Base-by-base conservation (phyloP, 768 basidiomycete genomes). In the Lactarius quietus region DNA sequence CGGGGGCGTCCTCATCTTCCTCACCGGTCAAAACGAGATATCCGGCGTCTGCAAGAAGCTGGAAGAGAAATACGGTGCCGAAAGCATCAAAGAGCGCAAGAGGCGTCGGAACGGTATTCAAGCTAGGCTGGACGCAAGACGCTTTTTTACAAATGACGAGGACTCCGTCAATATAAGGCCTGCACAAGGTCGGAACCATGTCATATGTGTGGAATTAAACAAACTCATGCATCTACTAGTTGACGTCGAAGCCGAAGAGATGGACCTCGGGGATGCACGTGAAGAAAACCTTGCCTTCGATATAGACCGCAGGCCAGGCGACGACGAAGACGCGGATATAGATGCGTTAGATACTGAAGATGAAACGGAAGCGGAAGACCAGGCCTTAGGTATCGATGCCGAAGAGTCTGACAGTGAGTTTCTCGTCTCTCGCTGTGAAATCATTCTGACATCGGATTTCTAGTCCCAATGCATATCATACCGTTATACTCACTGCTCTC, bases 21-120 rank as follows among this genome's bases (percentile, higher is more conserved):
- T 98, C 68, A 98, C 97, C 0, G 97, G 97, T 26, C 96, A 98
- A 76, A 92, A 92, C 67, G 97, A 99, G 77, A 98, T 99, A 70
- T 80, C 81, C 17, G 89, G 89, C 3, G 85, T 97, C 2, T 95
- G 93, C 73, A 82, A 84, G 71, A 88, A 86, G 72, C 76, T 99
- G 59, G 90, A 95, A 72, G 84, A 84, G 53, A 86, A 81, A 71
- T 98, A 90, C 72, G 86, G 93, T 1, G 73, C 74, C 62, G 88
- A 84, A 72, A 86, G 86, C 9, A 75, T 92, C 35, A 79, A 84
- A 60, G 79, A 78, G 57, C 83, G 83, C 72, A 80, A 77, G 70
- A 80, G 73, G 70, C 78, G 73, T 68, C 72, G 73, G 70, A 64
- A 70, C 68, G 38, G 48, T 15, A 20, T 54, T 26, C 65, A 70